These are phyloP conservation scores for Ambrosia trifida DNA, from an alignment of 129 eudicot species.

Conservation along the genomic window DNA sequence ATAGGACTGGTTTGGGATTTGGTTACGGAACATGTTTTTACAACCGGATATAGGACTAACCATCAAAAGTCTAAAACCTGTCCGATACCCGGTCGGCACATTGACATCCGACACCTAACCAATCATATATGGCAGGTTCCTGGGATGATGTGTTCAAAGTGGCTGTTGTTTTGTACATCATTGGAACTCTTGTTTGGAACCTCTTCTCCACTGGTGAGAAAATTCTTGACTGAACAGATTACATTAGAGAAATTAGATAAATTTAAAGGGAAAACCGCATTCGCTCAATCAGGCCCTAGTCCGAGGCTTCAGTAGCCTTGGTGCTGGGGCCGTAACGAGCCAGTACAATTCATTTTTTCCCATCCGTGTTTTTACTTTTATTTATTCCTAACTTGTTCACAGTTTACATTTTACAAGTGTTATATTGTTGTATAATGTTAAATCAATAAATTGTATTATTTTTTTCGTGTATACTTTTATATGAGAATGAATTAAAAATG, in stretches of 20 bases:
- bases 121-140: conserved; percentile 52
- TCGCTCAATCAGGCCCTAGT: conserved; percentile 24
- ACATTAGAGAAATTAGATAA: conserved; percentile 24
- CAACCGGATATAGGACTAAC: no score
- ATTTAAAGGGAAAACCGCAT: conserved; percentile 17
- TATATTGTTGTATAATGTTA: conserved; percentile 26
- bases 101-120: no score
- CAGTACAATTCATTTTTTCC: conserved; percentile 18
- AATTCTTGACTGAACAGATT: conserved; percentile 57
- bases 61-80: no score
- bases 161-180: conserved; percentile 71
- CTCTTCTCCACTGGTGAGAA: conserved; percentile 91
- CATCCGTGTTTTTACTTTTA: neutral
- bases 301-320: neutral
- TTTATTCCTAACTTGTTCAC: neutral
- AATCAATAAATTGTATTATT: neutral
- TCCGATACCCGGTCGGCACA: no score
- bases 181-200: conserved; percentile 96
- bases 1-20: no score
- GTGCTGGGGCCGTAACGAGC: conserved; percentile 14
- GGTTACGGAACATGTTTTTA: no score
- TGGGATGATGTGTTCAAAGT: conserved; percentile 99
- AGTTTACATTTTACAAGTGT: neutral
- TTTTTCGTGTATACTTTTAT: neutral
- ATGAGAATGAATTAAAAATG: neutral